These are phyloP conservation scores for Populus hybrid DNA, from an alignment of 441 rosid species.

Conservation along the genomic window DNA sequence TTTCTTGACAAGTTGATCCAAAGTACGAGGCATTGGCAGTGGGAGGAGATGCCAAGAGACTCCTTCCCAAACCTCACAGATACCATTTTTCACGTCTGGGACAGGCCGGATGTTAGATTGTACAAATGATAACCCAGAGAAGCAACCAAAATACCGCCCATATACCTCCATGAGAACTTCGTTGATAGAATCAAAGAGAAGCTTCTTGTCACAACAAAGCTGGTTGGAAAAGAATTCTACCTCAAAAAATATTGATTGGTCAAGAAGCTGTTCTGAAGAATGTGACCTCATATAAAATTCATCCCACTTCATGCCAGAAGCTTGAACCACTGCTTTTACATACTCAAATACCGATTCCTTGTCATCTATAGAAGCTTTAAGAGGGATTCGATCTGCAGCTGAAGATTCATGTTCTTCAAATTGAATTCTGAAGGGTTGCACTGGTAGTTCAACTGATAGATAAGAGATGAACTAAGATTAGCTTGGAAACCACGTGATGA, in stretches of 20 bases:
- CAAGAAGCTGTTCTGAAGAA: conserved; percentile 65
- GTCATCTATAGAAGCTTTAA: conserved; percentile 42
- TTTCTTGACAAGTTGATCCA: conserved; percentile 71
- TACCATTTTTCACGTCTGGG: conserved; percentile 38
- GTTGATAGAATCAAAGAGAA: conserved; percentile 71
- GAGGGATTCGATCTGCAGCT: conserved; percentile 27
- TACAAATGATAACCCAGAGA: conserved; percentile 57
- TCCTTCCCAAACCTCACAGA: conserved; percentile 64
- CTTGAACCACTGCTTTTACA: conserved; percentile 53
- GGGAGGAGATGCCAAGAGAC: conserved; percentile 72
- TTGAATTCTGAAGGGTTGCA: conserved; percentile 62
- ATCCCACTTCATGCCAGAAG: conserved; percentile 65
- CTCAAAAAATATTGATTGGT: conserved; percentile 55
- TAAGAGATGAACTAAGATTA: conserved; percentile 27
- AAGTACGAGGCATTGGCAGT: conserved; percentile 48
- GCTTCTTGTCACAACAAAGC: conserved; percentile 51
- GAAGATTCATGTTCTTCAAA: conserved; percentile 56
- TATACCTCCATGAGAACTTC: conserved; percentile 73
- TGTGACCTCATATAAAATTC: conserved; percentile 59
- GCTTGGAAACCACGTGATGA: conserved; percentile 5
- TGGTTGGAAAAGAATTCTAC: conserved; percentile 49
- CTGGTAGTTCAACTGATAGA: conserved; percentile 43
- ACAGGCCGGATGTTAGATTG: conserved; percentile 38
- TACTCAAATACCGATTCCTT: conserved; percentile 49
- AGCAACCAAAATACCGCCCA: conserved; percentile 45